A percentile compares a stretch with the other conserved stretches of the same genome.
Conservation (phyloP, 352 stramenopile genomes). For the Phytopythium ostracodes region DNA sequence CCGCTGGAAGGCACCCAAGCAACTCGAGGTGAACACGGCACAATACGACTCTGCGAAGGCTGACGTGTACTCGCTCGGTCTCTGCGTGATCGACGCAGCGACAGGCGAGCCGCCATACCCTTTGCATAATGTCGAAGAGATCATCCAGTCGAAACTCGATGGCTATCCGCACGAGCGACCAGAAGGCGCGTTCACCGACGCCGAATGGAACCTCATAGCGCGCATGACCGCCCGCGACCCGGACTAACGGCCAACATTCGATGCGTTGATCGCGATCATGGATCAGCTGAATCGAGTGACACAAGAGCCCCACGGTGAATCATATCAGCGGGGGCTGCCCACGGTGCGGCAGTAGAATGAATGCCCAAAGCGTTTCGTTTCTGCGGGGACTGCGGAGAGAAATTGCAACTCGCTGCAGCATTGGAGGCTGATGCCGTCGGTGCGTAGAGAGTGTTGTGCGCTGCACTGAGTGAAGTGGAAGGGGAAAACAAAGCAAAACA, state of each 20-base stretch:
- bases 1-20: constrained; percentile 21
- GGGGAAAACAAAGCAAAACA: too few relatives aligned
- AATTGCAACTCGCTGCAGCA: too few relatives aligned
- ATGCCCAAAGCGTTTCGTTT: too few relatives aligned
- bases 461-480: too few relatives aligned
- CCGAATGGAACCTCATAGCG: constrained; percentile 15
- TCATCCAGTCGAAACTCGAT: constrained; percentile 7
- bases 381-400: too few relatives aligned
- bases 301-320: too few relatives aligned
- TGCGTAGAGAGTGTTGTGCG: too few relatives aligned
- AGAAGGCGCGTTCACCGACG: constrained; percentile 12
- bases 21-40: background rate
- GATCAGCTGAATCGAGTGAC: background rate
- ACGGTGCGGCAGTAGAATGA: too few relatives aligned
- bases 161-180: constrained; percentile 4
- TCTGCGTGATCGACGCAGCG: constrained; percentile 20
- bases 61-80: constrained; percentile 19
- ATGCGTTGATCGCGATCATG: background rate
- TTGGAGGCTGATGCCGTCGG: too few relatives aligned
- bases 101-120: constrained; percentile 8
- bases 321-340: too few relatives aligned
- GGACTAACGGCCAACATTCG: background rate
- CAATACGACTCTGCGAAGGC: background rate
- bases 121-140: too few relatives aligned
- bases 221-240: constrained; percentile 17